Evolutionary conservation across 1,139 yeast genomes (phyloP).

Genomic region (Eremothecium cymbalariae): DNA sequence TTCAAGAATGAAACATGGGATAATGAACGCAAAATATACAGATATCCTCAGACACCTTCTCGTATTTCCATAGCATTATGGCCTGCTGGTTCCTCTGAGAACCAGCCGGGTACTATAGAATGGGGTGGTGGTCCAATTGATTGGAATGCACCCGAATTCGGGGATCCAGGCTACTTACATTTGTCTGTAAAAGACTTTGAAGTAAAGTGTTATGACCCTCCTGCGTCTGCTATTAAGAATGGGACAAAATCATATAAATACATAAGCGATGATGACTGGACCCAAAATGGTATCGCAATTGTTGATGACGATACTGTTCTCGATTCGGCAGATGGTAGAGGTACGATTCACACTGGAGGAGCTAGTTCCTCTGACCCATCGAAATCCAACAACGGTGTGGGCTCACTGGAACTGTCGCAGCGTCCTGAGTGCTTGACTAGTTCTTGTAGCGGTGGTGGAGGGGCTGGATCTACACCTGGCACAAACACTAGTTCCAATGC

Average conservation of each 20-base stretch:
- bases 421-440: too few relatives aligned
- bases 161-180: conserved; percentile 69
- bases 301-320: conserved; percentile 55
- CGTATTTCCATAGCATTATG: conserved; percentile 79
- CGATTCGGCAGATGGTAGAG: conserved; percentile 49
- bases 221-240: conserved; percentile 39
- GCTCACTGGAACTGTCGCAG: too few relatives aligned
- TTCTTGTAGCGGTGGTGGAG: too few relatives aligned
- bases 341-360: too few relatives aligned
- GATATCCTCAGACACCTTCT: conserved; percentile 84
- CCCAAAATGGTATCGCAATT: conserved; percentile 42
- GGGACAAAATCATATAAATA: conserved; percentile 54
- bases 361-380: too few relatives aligned
- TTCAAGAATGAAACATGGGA: conserved; percentile 61
- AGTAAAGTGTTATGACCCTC: conserved; percentile 64
- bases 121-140: conserved; percentile 92
- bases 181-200: conserved; percentile 52
- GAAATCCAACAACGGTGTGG: too few relatives aligned
- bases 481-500: too few relatives aligned
- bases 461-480: too few relatives aligned
- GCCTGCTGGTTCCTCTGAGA: conserved; percentile 77
- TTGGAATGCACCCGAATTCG: conserved; percentile 72
- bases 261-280: conserved; percentile 41
- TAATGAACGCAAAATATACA: conserved; percentile 47
- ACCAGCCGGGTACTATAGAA: conserved; percentile 66